A percentile compares a stretch with the other conserved stretches of the same genome.
Conservation (phyloP, 306 rosid species). For the Heteromeles arbutifolia region DNA sequence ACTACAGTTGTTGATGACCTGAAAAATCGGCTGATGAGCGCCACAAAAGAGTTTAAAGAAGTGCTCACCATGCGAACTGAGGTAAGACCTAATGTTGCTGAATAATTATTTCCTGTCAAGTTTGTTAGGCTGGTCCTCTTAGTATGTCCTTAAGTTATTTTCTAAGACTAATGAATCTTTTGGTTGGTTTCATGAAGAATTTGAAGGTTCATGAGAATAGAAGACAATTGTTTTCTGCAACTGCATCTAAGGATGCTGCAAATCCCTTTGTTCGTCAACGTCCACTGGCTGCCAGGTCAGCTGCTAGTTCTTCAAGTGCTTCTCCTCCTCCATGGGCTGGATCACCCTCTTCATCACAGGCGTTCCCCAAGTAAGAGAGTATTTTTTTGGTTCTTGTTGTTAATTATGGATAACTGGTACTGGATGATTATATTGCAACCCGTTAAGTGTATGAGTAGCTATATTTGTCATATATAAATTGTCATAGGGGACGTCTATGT, state of each 20-base stretch:
- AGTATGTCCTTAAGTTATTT: background rate
- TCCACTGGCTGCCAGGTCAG: slow-evolving; percentile 69
- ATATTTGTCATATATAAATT: background rate
- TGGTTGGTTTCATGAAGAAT: slow-evolving; percentile 48
- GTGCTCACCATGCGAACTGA: slow-evolving; percentile 95
- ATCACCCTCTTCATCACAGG: slow-evolving; percentile 54
- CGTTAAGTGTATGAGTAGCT: background rate
- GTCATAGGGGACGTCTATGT: background rate
- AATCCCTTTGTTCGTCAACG: slow-evolving; percentile 96
- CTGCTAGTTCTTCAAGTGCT: slow-evolving; percentile 63
- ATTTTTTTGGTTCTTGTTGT: background rate
- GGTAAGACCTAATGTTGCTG: slow-evolving; percentile 34
- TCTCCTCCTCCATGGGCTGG: slow-evolving; percentile 92
- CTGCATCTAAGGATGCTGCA: slow-evolving; percentile 69
- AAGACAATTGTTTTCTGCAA: slow-evolving; percentile 74
- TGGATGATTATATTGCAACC: background rate
- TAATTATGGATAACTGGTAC: background rate
- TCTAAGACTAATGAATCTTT: slow-evolving; percentile 2
- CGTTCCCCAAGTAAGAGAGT: slow-evolving; percentile 52
- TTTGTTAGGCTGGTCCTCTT: background rate
- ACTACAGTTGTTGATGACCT: slow-evolving; percentile 92
- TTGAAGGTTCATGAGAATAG: slow-evolving; percentile 89
- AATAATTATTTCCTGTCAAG: background rate
- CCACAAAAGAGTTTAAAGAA: slow-evolving; percentile 95
- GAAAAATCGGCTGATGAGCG: slow-evolving; percentile 77